Evolutionary conservation across 2,329 filamentous ascomycete genomes (phyloP).

Genomic region (Alternaria brassicae): DNA sequence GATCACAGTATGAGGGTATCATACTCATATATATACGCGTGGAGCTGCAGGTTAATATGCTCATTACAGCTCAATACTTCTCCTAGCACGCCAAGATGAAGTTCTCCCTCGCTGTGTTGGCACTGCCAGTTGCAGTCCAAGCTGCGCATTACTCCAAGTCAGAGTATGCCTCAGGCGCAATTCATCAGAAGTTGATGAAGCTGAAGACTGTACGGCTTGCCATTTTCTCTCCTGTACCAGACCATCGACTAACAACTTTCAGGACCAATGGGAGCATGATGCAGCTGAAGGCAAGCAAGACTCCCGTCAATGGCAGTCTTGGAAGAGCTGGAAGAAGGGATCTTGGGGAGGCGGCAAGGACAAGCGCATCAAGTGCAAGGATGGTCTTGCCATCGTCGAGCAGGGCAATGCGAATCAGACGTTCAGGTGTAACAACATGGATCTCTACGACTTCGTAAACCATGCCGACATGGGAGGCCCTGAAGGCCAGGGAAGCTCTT

Average conservation of each 20-base stretch:
- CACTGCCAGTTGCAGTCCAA: constrained; percentile 30
- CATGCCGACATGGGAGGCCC: constrained; percentile 61
- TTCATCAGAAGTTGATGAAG: constrained; percentile 38
- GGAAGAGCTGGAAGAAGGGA: constrained; percentile 29
- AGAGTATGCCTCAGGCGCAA: constrained; percentile 33
- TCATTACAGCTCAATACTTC: constrained; percentile 34
- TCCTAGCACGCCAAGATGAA: constrained; percentile 32
- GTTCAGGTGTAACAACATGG: constrained; percentile 50
- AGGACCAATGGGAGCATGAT: constrained; percentile 35
- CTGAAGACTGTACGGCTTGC: constrained; percentile 29
- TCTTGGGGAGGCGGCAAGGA: constrained; percentile 10
- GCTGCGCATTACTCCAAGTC: constrained; percentile 31
- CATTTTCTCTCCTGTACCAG: background rate
- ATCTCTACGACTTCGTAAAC: constrained; percentile 63
- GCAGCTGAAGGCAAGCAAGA: constrained; percentile 28
- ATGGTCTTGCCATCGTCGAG: constrained; percentile 33
- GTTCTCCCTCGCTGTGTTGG: constrained; percentile 32
- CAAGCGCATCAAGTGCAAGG: constrained; percentile 29
- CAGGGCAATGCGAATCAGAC: constrained; percentile 34
- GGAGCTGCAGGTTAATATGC: constrained; percentile 19
- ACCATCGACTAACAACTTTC: background rate
- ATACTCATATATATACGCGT: constrained; percentile 26
- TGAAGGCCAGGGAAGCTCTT: constrained; percentile 51
- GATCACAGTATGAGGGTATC: background rate
- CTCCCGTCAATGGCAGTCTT: constrained; percentile 27